Evolutionary conservation across 805 yeast species (phyloP).

Genomic region (Zygotorulaspora danielsina): DNA sequence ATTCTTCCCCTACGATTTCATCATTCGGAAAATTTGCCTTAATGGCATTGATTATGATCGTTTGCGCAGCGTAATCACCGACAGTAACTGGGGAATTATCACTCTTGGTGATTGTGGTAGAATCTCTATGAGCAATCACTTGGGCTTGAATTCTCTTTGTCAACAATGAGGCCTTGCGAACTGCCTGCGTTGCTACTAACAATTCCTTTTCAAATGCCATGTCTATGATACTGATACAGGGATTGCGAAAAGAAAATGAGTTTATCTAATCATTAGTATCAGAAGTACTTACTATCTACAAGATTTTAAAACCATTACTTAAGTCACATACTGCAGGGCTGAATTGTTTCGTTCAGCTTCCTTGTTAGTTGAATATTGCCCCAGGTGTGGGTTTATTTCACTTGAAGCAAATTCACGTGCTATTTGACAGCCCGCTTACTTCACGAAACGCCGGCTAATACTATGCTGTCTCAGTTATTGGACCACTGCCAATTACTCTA

Average conservation of each 20-base stretch:
- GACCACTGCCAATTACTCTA: slow-evolving; percentile 64
- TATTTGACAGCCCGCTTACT: slow-evolving; percentile 1
- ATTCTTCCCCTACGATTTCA: slow-evolving; percentile 92
- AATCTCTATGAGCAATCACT: slow-evolving; percentile 45
- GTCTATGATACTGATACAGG: neutral
- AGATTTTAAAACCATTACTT: no score
- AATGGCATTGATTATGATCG: slow-evolving; percentile 81
- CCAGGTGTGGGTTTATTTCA: slow-evolving; percentile 1
- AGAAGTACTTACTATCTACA: no score
- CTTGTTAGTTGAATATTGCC: neutral
- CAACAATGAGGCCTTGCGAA: slow-evolving; percentile 75
- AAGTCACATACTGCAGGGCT: no score
- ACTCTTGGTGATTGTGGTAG: slow-evolving; percentile 65
- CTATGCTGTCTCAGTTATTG: slow-evolving; percentile 12
- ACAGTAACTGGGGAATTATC: slow-evolving; percentile 94
- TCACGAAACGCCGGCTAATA: slow-evolving; percentile 3
- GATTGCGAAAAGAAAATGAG: neutral
- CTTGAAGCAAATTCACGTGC: slow-evolving; percentile 7
- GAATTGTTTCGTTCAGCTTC: no score
- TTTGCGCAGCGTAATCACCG: slow-evolving; percentile 96
- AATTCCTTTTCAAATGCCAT: slow-evolving; percentile 60
- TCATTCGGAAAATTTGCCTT: slow-evolving; percentile 76
- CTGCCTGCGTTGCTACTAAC: slow-evolving; percentile 81
- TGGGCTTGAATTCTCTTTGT: slow-evolving; percentile 60
- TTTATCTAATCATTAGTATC: no score